These are phyloP conservation scores for Platanus orientalis DNA, from an alignment of 164 flowering plant genomes.

Conservation along the genomic window DNA sequence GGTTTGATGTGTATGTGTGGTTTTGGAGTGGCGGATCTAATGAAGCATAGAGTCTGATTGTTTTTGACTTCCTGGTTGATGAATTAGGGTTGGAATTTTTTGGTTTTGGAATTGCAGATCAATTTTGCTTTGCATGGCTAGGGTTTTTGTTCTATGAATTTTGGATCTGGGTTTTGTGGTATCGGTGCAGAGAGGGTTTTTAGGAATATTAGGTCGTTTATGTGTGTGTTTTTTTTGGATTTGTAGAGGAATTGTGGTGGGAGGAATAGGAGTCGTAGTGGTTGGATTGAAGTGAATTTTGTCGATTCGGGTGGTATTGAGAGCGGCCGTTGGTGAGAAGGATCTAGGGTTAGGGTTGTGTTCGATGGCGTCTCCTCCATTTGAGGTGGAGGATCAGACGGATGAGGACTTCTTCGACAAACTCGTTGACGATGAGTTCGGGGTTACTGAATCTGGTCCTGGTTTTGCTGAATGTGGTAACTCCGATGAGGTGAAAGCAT, in stretches of 20 bases:
- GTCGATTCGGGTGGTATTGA: not conserved
- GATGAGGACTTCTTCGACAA: slow-evolving; percentile 58
- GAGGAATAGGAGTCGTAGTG: not conserved
- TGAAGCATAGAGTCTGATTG: no score
- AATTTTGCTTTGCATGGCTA: not conserved
- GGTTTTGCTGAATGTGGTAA: slow-evolving; percentile 15
- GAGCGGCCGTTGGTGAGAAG: not conserved
- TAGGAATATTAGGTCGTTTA: not conserved
- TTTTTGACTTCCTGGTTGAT: no score
- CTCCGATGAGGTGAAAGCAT: slow-evolving; percentile 28
- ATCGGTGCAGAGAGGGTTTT: not conserved
- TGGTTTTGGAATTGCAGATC: slow-evolving; percentile 13
- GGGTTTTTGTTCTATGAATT: slow-evolving; percentile 2
- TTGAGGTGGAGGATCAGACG: slow-evolving; percentile 49
- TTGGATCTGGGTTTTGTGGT: not conserved
- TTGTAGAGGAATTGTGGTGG: not conserved
- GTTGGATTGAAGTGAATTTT: slow-evolving; percentile 5
- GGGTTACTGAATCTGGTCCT: slow-evolving; percentile 10
- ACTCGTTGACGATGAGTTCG: slow-evolving; percentile 41
- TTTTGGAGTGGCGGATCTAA: no score
- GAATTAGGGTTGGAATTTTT: not conserved
- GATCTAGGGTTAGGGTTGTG: slow-evolving; percentile 10
- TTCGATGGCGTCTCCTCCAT: slow-evolving; percentile 41
- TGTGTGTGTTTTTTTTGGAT: not conserved
- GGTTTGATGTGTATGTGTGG: no score